Evolutionary conservation across 2,329 filamentous ascomycete genomes (phyloP), one percentile per base, ranked within the genome.

Genomic region (Shiraia bambusicola): DNA sequence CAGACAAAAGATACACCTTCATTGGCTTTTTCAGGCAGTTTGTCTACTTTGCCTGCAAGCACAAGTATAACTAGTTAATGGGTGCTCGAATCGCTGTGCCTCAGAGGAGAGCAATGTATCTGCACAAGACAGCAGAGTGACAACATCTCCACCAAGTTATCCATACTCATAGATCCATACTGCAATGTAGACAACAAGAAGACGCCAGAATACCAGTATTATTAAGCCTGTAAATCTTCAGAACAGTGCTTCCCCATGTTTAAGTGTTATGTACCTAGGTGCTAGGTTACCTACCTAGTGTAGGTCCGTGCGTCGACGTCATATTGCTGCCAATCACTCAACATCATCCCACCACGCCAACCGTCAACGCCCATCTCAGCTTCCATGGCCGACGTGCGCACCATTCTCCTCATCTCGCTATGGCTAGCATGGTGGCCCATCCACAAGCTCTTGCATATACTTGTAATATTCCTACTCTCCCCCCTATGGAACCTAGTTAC

Each of bases 1-100:
- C 88, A 93, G 72, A 93, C 88, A 0, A 56, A 70, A 1, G 88
- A 88, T 9, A 84, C 87, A 1, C 80, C 88, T 49, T 84, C 82
- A n/a, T 72, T 93, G 28, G 75, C 79, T 36, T 72, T 78, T 19
- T 80, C 80, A 45, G 73, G 75, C 1, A 47, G 58, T 12, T 76
- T 85, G 50, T 72, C 84, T 35, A 83, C 82, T 0, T 69, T 93
- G 11, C 76, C 81, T 0, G 78, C 69, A 7, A 91, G 93, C 48
- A 88, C 86, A 1, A 88, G 83, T 40, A 79, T 86, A 35, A 88
- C 78, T 0, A 86, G 79, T 3, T 74, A n/a, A n/a, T 93, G 2
- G 88, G 88, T 0, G 84, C 84, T 11, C 73, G 78, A 11, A 77
- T 77, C 14, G 86, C 93, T 1, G 81, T 83, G 2, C 69, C 77